Evolutionary conservation across 768 basidiomycete species (phyloP).

Genomic region (Boletus huronensis): DNA sequence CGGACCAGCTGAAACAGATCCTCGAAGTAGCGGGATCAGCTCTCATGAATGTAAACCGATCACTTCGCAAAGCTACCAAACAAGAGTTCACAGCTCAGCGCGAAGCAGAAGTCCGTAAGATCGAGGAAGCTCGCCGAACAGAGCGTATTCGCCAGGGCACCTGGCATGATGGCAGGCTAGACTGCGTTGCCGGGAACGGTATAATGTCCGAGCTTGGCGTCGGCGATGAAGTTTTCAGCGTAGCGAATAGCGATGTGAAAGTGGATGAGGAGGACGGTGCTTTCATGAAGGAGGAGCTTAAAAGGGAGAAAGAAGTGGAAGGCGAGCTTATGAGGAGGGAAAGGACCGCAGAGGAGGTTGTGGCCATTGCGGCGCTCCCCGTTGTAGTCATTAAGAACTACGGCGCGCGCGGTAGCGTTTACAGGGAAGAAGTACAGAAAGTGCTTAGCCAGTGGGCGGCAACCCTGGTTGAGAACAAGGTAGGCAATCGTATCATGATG

Average conservation of each 20-base stretch:
- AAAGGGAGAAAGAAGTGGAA: slow-evolving; percentile 30
- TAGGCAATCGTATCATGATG: slow-evolving; percentile 26
- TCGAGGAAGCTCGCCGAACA: slow-evolving; percentile 37
- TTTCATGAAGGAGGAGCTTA: slow-evolving; percentile 17
- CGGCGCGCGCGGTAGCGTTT: slow-evolving; percentile 50
- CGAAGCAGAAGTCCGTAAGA: slow-evolving; percentile 34
- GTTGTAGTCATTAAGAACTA: slow-evolving; percentile 87
- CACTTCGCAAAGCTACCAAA: slow-evolving; percentile 45
- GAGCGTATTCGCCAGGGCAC: slow-evolving; percentile 56
- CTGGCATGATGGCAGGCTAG: slow-evolving; percentile 86
- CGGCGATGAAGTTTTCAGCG: slow-evolving; percentile 62
- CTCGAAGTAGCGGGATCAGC: slow-evolving; percentile 74
- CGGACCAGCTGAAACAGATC: slow-evolving; percentile 81
- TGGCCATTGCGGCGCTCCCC: slow-evolving; percentile 63
- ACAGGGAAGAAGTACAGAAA: slow-evolving; percentile 67
- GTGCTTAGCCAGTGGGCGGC: slow-evolving; percentile 86
- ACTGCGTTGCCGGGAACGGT: slow-evolving; percentile 83
- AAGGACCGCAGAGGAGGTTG: slow-evolving; percentile 40
- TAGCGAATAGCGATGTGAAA: slow-evolving; percentile 31
- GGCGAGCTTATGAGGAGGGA: slow-evolving; percentile 31
- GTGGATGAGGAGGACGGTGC: slow-evolving; percentile 5
- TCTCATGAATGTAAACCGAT: slow-evolving; percentile 58
- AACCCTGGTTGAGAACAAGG: slow-evolving; percentile 74
- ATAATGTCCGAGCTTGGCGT: slow-evolving; percentile 82
- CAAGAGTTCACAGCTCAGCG: slow-evolving; percentile 37